Percentiles rank a stretch among this genome's conserved stretches.
phyloP scores from a whole-genome alignment of 2,329 filamentous ascomycete genomes.

The Rutstroemia sydowiana region DNA sequence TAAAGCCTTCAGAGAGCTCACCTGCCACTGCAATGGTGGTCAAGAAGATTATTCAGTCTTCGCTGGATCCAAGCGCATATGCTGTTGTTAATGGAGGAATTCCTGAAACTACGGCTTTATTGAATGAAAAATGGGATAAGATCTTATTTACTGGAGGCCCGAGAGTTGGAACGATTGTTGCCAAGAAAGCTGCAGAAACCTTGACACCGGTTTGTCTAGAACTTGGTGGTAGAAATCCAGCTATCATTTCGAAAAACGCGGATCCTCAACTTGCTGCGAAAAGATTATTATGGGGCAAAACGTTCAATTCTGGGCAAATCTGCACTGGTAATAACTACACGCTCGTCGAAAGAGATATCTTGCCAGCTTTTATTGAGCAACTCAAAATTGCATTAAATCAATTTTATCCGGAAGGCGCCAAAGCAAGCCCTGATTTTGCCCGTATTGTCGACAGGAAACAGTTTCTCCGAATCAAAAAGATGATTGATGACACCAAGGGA shows the following conservation, averaged over 20 bases:
- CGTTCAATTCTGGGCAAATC: slow-evolving; percentile 78
- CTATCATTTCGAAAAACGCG: slow-evolving; percentile 79
- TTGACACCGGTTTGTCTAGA: slow-evolving; percentile 85
- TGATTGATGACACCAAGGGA: slow-evolving; percentile 79
- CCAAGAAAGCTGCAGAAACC: slow-evolving; percentile 81
- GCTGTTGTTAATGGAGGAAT: slow-evolving; percentile 72
- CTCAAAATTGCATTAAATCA: slow-evolving; percentile 64
- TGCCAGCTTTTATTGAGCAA: slow-evolving; percentile 65
- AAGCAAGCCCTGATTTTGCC: slow-evolving; percentile 68
- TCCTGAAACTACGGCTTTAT: slow-evolving; percentile 70
- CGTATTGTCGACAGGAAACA: slow-evolving; percentile 75
- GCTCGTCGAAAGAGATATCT: slow-evolving; percentile 67
- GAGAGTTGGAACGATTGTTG: slow-evolving; percentile 75
- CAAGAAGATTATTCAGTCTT: slow-evolving; percentile 67
- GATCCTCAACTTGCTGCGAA: slow-evolving; percentile 74
- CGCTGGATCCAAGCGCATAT: slow-evolving; percentile 72
- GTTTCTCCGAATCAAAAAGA: slow-evolving; percentile 77
- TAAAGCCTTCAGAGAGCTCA: slow-evolving; percentile 86
- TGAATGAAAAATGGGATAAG: slow-evolving; percentile 93
- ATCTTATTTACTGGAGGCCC: slow-evolving; percentile 90
- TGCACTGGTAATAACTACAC: slow-evolving; percentile 93
- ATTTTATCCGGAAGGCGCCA: slow-evolving; percentile 79
- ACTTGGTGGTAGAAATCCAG: slow-evolving; percentile 85
- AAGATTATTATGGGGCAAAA: slow-evolving; percentile 83
- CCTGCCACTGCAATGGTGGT: slow-evolving; percentile 71